Percentiles rank a stretch among this genome's conserved stretches.
These are phyloP conservation scores for Glarea lozoyensis DNA, from an alignment of 495 filamentous ascomycete species.

Conservation along the genomic window DNA sequence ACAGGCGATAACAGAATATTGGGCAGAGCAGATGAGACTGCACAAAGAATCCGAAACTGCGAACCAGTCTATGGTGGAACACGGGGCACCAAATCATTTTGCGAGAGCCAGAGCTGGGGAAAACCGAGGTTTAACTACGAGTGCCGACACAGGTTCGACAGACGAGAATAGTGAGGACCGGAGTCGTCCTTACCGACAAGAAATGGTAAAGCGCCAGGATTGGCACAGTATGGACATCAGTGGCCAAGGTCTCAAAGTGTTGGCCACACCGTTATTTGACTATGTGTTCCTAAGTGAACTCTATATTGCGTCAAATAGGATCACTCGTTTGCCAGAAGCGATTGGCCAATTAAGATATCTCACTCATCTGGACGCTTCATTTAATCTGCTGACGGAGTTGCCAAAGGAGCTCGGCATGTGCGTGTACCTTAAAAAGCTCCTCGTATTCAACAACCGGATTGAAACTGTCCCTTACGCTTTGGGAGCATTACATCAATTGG, in stretches of 20 bases:
- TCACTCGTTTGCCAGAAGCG: slow-evolving; percentile 61
- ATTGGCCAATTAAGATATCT: slow-evolving; percentile 76
- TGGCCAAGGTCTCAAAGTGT: slow-evolving; percentile 79
- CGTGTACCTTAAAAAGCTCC: slow-evolving; percentile 67
- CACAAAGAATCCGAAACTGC: slow-evolving; percentile 58
- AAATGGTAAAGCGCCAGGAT: slow-evolving; percentile 53
- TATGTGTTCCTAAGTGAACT: slow-evolving; percentile 84
- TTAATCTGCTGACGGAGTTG: slow-evolving; percentile 74
- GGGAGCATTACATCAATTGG: slow-evolving; percentile 75
- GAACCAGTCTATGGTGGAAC: slow-evolving; percentile 59
- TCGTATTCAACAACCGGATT: slow-evolving; percentile 85
- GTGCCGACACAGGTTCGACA: slow-evolving; percentile 31
- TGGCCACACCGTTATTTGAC: slow-evolving; percentile 67
- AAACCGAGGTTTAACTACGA: slow-evolving; percentile 34
- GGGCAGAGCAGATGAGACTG: slow-evolving; percentile 78
- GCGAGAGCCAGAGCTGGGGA: slow-evolving; percentile 43
- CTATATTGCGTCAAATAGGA: slow-evolving; percentile 84
- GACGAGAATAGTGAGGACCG: slow-evolving; percentile 52
- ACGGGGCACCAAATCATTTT: slow-evolving; percentile 44
- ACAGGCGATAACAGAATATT: slow-evolving; percentile 66
- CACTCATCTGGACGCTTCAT: slow-evolving; percentile 73
- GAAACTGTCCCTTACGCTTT: slow-evolving; percentile 74
- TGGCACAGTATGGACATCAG: slow-evolving; percentile 91
- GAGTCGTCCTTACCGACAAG: slow-evolving; percentile 45
- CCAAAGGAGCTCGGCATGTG: slow-evolving; percentile 96